These are phyloP conservation scores for Emmonsia crescens DNA, from an alignment of 2,329 filamentous ascomycete genomes.

Conservation along the genomic window DNA sequence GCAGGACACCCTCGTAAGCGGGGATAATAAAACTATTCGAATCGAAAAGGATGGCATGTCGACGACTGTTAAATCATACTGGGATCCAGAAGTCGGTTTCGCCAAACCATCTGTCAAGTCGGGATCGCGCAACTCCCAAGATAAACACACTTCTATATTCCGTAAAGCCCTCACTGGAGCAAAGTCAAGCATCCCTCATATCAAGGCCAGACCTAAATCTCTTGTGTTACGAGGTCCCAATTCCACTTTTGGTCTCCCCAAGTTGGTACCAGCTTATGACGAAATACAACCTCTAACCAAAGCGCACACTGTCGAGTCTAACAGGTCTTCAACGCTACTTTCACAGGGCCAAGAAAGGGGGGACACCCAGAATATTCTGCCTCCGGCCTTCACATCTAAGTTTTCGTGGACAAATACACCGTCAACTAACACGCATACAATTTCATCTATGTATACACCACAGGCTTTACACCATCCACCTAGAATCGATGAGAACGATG, in stretches of 20 bases:
- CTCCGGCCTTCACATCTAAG: constrained; percentile 5
- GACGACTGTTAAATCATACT: neutral
- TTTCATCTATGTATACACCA: neutral
- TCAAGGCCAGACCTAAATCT: constrained; percentile 3
- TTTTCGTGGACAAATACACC: constrained; percentile 11
- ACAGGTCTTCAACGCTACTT: neutral
- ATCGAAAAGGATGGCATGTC: neutral
- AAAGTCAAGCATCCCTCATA: constrained; percentile 2
- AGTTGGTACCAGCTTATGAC: neutral
- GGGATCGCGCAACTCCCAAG: constrained; percentile 1
- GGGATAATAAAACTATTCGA: neutral
- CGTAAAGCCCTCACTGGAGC: constrained; percentile 4
- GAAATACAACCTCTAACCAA: constrained; percentile 1
- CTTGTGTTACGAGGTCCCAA: neutral
- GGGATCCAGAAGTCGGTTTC: constrained; percentile 12
- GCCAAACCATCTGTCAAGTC: constrained; percentile 7
- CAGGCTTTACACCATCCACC: neutral
- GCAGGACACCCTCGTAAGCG: neutral
- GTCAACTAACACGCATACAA: constrained; percentile 5
- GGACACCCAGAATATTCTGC: neutral
- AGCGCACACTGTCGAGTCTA: neutral
- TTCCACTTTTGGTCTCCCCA: neutral
- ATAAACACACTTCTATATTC: constrained; percentile 6
- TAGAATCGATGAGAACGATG: constrained; percentile 5
- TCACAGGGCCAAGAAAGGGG: neutral